phyloP scores from a whole-genome alignment of 2,329 filamentous ascomycete species.

The Sporothrix inflata region DNA sequence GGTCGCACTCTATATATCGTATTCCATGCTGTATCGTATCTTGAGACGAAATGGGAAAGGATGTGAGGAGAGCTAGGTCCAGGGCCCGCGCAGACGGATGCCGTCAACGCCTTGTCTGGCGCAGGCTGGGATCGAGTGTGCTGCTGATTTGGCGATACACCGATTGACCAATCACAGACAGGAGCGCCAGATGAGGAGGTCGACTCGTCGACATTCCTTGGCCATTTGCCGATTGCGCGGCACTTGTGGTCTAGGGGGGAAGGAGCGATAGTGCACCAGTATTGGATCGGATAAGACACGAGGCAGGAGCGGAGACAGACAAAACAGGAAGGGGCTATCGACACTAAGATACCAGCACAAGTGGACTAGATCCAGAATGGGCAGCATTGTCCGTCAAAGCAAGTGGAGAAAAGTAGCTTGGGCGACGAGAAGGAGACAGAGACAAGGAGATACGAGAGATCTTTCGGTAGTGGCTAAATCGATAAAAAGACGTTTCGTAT shows the following conservation, averaged over 20 bases:
- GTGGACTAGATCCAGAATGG: background rate
- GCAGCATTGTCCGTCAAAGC: background rate
- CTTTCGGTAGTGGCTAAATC: background rate
- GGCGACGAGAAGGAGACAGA: too few relatives aligned
- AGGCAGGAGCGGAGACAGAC: background rate
- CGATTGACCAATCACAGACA: background rate
- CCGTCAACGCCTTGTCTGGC: too few relatives aligned
- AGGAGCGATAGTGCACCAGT: too few relatives aligned
- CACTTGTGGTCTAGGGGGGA: too few relatives aligned
- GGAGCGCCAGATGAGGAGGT: constrained; percentile 2
- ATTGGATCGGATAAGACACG: background rate
- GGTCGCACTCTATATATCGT: background rate
- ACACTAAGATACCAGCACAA: background rate
- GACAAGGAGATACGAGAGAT: background rate
- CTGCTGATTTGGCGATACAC: background rate
- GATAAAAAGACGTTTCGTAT: background rate
- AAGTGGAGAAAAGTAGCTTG: background rate
- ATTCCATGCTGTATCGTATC: background rate
- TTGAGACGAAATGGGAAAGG: too few relatives aligned
- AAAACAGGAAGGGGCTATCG: too few relatives aligned
- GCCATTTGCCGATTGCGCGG: too few relatives aligned
- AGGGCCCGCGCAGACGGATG: too few relatives aligned
- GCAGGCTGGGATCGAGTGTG: too few relatives aligned
- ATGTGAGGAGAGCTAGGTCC: too few relatives aligned
- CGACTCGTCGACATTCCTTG: background rate